A percentile compares a stretch with the other conserved stretches of the same genome.
These are phyloP conservation scores for Prunus campanulata DNA, from an alignment of 306 rosid species.

Conservation along the genomic window DNA sequence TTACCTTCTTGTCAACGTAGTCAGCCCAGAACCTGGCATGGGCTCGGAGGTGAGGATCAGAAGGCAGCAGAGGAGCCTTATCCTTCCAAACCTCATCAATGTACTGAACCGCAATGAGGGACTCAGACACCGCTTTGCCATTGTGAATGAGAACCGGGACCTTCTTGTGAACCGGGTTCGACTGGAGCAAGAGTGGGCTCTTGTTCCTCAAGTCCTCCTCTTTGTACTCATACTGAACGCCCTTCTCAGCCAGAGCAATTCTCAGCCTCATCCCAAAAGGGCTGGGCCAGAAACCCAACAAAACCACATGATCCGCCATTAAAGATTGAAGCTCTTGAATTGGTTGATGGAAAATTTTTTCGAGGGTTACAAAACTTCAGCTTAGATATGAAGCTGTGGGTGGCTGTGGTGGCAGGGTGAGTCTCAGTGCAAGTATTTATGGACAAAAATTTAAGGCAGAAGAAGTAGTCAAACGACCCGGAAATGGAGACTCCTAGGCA, in stretches of 20 bases:
- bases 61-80: conserved; percentile 26
- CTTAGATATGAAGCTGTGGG: neutral
- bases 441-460: neutral
- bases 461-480: neutral
- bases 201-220: conserved; percentile 42
- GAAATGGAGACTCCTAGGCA: neutral
- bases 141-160: conserved; percentile 61
- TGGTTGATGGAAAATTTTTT: neutral
- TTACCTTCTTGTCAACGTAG: conserved; percentile 39
- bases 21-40: conserved; percentile 52
- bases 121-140: conserved; percentile 50
- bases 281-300: conserved; percentile 38
- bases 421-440: neutral
- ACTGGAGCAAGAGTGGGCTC: conserved; percentile 42
- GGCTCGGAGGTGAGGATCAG: conserved; percentile 43
- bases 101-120: conserved; percentile 37
- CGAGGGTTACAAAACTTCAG: neutral
- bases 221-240: conserved; percentile 24
- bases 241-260: conserved; percentile 40
- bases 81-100: conserved; percentile 43
- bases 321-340: neutral
- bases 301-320: conserved; percentile 28
- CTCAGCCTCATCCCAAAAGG: conserved; percentile 34
- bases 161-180: conserved; percentile 56
- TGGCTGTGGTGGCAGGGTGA: neutral